phyloP scores from a whole-genome alignment of 2,329 filamentous ascomycete species.

The Stachybotrys elegans region DNA sequence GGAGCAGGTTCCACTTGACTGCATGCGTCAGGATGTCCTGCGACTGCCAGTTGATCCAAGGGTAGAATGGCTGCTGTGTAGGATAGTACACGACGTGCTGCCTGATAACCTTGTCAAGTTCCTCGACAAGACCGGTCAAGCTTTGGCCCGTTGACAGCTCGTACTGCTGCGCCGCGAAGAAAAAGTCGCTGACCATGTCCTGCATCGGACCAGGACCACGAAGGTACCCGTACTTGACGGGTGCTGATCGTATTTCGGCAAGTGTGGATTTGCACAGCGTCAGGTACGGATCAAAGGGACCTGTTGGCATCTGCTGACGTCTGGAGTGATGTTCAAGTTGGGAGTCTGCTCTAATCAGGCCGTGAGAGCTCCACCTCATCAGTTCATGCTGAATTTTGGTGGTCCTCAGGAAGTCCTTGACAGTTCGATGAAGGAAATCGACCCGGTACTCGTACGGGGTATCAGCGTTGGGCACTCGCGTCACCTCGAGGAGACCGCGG shows the following conservation, averaged over 20 bases:
- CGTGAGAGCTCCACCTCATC: background rate
- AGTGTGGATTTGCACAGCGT: background rate
- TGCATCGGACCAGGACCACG: background rate
- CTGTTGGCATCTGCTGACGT: too few relatives aligned
- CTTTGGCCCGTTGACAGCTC: background rate
- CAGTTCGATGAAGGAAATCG: slow-evolving; percentile 10
- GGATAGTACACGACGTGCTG: background rate
- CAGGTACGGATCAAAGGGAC: background rate
- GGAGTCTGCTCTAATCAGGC: background rate
- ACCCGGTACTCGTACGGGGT: slow-evolving; percentile 1
- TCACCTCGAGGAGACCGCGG: slow-evolving; percentile 2
- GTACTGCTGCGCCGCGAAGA: background rate
- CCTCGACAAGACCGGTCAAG: background rate
- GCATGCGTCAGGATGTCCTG: background rate
- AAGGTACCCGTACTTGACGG: background rate
- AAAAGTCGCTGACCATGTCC: background rate
- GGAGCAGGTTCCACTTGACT: background rate
- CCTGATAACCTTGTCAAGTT: background rate
- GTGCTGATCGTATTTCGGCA: background rate
- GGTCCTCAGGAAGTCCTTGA: slow-evolving; percentile 7
- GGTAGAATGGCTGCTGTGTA: background rate
- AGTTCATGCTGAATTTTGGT: background rate
- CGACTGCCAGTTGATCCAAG: background rate
- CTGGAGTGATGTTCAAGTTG: too few relatives aligned
- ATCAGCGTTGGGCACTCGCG: background rate